Conservation (phyloP, 345 rosid species). For the Eucalyptus regnans region DNA sequence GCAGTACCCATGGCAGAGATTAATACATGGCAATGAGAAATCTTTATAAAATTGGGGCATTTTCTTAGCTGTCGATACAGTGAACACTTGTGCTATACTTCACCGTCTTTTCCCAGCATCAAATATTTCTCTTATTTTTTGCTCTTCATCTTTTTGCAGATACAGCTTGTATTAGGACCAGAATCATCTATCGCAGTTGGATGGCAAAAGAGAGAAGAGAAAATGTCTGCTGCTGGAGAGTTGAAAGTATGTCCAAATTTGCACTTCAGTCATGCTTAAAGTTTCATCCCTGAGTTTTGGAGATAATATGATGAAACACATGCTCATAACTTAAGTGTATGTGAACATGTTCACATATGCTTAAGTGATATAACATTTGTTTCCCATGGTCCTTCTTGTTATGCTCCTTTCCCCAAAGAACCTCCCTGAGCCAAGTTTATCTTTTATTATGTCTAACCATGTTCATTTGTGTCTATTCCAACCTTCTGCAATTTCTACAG, state of each 20-base stretch:
- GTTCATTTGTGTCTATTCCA: not conserved
- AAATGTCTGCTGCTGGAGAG: slow-evolving; percentile 64
- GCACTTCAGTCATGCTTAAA: not conserved
- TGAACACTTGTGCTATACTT: not conserved
- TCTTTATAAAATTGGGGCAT: not conserved
- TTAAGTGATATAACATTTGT: not conserved
- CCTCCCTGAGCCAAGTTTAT: not conserved
- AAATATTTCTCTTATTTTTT: not conserved
- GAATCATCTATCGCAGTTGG: slow-evolving; percentile 76
- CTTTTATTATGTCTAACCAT: not conserved
- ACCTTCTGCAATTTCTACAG: slow-evolving; percentile 16
- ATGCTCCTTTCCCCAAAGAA: not conserved
- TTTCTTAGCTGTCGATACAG: not conserved
- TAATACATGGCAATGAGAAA: not conserved
- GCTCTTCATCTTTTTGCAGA: slow-evolving; percentile 18
- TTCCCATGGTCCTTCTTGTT: not conserved
- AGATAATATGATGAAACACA: not conserved
- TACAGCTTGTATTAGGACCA: slow-evolving; percentile 66
- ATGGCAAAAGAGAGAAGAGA: slow-evolving; percentile 78
- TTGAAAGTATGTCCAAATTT: slow-evolving; percentile 36
- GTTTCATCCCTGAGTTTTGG: not conserved
- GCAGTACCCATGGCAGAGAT: not conserved
- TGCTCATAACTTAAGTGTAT: not conserved
- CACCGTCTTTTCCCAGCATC: not conserved
- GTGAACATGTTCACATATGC: not conserved